phyloP scores from a whole-genome alignment of 83 land plant species.

The Diphasiastrum complanatum region DNA sequence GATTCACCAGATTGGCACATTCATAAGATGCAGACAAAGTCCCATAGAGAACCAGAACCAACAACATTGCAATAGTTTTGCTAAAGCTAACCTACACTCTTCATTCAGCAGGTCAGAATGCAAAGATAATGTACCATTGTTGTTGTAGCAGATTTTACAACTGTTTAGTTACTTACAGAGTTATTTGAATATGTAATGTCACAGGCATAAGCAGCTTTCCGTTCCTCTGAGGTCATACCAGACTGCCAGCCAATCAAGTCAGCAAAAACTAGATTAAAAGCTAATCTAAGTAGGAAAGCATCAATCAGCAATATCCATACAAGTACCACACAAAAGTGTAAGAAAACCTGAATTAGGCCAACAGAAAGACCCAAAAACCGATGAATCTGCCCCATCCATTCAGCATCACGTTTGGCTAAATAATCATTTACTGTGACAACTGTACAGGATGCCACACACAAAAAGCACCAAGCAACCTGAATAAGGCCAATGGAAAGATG shows the following conservation, averaged over 20 bases:
- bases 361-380: slow-evolving; percentile 96
- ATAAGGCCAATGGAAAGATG: slow-evolving; percentile 5
- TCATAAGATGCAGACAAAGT: too few relatives aligned
- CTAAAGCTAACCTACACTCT: too few relatives aligned
- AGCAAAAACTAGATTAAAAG: too few relatives aligned
- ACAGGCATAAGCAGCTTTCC: slow-evolving; percentile 77
- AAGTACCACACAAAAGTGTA: too few relatives aligned
- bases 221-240: slow-evolving; percentile 59
- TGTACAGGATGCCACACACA: too few relatives aligned
- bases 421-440: slow-evolving; percentile 99
- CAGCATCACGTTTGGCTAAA: slow-evolving; percentile 97
- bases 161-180: slow-evolving; percentile 50
- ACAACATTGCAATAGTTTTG: too few relatives aligned
- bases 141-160: not conserved
- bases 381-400: slow-evolving; percentile 99
- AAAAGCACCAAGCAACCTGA: slow-evolving; percentile 7
- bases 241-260: slow-evolving; percentile 50
- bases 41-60: too few relatives aligned
- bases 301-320: too few relatives aligned
- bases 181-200: slow-evolving; percentile 97
- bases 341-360: slow-evolving; percentile 80
- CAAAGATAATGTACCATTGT: too few relatives aligned
- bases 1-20: too few relatives aligned
- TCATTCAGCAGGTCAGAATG: too few relatives aligned
- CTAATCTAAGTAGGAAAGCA: too few relatives aligned